A percentile compares a stretch with the other conserved stretches of the same genome.
Evolutionary conservation across 208 protist genomes (phyloP).

Genomic region (Trypanosoma conorhini): DNA sequence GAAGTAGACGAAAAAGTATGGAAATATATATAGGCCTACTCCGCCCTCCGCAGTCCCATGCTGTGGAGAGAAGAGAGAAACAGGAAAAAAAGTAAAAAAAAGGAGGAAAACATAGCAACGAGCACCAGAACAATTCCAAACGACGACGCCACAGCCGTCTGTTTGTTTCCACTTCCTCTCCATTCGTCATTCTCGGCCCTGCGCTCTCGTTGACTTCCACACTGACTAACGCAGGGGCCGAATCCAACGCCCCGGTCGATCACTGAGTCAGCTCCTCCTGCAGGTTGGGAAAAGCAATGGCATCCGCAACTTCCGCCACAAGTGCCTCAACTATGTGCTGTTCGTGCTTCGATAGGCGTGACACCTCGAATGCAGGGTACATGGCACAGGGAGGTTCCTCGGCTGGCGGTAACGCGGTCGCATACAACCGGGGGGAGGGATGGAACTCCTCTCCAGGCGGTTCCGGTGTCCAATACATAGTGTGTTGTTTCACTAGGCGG

Average conservation of each 20-base stretch:
- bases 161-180: background rate
- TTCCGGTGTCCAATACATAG: constrained; percentile 20
- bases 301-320: constrained; percentile 60
- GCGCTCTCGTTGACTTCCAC: background rate
- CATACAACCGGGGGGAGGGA: background rate
- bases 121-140: background rate
- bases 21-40: background rate
- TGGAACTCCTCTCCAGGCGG: background rate
- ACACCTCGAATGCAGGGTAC: constrained; percentile 65
- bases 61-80: constrained; percentile 14
- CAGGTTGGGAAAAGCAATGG: constrained; percentile 50
- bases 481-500: constrained; percentile 73
- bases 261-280: background rate
- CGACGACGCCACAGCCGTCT: background rate
- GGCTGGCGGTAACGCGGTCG: constrained; percentile 3
- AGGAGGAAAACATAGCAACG: background rate
- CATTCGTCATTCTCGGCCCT: background rate
- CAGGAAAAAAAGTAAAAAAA: constrained; percentile 19
- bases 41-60: background rate
- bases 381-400: constrained; percentile 46
- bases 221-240: background rate
- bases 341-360: constrained; percentile 65
- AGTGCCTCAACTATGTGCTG: constrained; percentile 76
- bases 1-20: constrained; percentile 11
- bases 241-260: background rate